A percentile compares a stretch with the other conserved stretches of the same genome.
Evolutionary conservation across 2,329 filamentous ascomycete species (phyloP).

Genomic region (Diplodia seriata): DNA sequence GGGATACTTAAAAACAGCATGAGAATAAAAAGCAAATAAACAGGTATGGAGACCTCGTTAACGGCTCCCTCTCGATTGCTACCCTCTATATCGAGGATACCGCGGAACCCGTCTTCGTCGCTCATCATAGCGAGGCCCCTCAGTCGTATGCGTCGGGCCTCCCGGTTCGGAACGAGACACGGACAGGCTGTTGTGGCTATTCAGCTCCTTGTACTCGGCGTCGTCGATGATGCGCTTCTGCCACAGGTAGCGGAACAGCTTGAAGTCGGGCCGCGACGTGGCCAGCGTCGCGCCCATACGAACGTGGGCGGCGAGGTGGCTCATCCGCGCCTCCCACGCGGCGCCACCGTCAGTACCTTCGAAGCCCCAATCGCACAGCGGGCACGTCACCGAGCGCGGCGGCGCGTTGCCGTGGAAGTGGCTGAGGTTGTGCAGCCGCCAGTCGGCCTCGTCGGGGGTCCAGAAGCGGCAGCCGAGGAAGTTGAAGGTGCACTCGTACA

Average conservation of each 20-base stretch:
- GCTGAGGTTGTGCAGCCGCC: constrained; percentile 43
- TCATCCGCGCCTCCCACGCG: constrained; percentile 41
- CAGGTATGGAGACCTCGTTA: not conserved
- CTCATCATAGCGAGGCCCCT: not conserved
- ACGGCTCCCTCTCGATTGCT: not conserved
- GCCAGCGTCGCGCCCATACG: constrained; percentile 39
- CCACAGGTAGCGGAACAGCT: constrained; percentile 43
- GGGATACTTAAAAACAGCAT: constrained; percentile 12
- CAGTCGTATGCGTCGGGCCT: not conserved
- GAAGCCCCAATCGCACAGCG: constrained; percentile 42
- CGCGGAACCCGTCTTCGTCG: not conserved
- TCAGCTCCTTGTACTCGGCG: constrained; percentile 45
- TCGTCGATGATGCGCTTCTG: constrained; percentile 42
- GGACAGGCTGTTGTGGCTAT: constrained; percentile 39
- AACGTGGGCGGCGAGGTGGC: constrained; percentile 42
- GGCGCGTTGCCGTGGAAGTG: constrained; percentile 46
- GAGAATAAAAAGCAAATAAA: not conserved
- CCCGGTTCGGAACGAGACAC: not conserved
- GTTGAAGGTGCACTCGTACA: constrained; percentile 45
- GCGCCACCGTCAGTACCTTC: constrained; percentile 34
- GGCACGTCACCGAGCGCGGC: constrained; percentile 42
- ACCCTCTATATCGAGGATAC: not conserved
- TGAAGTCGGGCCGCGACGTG: constrained; percentile 41
- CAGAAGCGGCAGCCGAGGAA: constrained; percentile 44
- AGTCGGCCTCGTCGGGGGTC: constrained; percentile 37